These are phyloP conservation scores for Cicer pinnatifidum DNA, from an alignment of 306 rosid genomes.

Conservation along the genomic window DNA sequence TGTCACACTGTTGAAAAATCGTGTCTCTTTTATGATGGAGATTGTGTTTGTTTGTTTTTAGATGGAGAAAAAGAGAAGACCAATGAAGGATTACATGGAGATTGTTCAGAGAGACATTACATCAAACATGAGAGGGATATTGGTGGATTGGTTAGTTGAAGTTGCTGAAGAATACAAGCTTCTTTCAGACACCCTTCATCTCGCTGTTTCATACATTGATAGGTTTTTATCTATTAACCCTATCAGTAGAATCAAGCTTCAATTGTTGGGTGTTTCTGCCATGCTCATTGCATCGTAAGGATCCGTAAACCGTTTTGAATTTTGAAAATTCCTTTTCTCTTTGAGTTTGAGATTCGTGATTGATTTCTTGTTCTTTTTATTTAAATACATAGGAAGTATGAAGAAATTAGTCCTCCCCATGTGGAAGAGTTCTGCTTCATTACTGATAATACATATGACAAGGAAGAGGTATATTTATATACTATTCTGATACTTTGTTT, in stretches of 20 bases:
- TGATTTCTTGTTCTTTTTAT: neutral
- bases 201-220: slow-evolving; percentile 67
- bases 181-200: slow-evolving; percentile 64
- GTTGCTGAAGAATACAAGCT: slow-evolving; percentile 80
- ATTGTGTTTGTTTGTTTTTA: neutral
- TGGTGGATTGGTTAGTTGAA: slow-evolving; percentile 86
- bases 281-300: slow-evolving; percentile 83
- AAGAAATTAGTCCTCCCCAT: slow-evolving; percentile 73
- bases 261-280: slow-evolving; percentile 72
- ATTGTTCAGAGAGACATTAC: slow-evolving; percentile 63
- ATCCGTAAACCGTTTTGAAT: neutral
- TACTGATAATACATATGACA: slow-evolving; percentile 64
- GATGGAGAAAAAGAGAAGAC: slow-evolving; percentile 69
- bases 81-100: slow-evolving; percentile 57
- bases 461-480: slow-evolving; percentile 55
- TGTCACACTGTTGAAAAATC: neutral
- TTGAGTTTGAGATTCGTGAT: neutral
- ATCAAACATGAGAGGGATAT: slow-evolving; percentile 66
- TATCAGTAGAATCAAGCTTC: slow-evolving; percentile 54
- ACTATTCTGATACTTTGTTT: neutral
- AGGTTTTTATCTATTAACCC: slow-evolving; percentile 54
- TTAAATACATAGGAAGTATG: slow-evolving; percentile 62
- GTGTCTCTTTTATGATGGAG: neutral
- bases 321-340: neutral
- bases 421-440: slow-evolving; percentile 72